Evolutionary conservation across 1,139 yeast species (phyloP).

Genomic region (Pneumocystis jirovecii): DNA sequence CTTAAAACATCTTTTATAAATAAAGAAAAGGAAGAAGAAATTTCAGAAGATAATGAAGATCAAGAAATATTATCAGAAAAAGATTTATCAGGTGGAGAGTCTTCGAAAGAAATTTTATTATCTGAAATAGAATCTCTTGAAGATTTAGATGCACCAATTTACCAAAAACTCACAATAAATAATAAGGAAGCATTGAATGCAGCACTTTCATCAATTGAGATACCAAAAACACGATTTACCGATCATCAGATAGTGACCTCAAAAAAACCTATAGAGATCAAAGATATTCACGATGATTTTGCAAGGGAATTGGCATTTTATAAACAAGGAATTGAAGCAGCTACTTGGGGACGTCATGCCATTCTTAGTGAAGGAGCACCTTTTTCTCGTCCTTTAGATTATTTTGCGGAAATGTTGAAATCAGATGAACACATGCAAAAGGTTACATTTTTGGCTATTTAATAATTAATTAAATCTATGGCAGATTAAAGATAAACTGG

Average conservation of each 20-base stretch:
- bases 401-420: slow-evolving; percentile 97
- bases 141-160: slow-evolving; percentile 80
- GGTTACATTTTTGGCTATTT: slow-evolving; percentile 11
- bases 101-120: slow-evolving; percentile 20
- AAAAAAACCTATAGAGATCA: slow-evolving; percentile 41
- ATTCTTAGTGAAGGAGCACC: slow-evolving; percentile 42
- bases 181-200: slow-evolving; percentile 28
- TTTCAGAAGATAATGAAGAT: slow-evolving; percentile 16
- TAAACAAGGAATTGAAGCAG: slow-evolving; percentile 85
- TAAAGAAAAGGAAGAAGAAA: not conserved
- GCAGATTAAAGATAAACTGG: slow-evolving; percentile 51
- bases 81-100: slow-evolving; percentile 18
- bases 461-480: slow-evolving; percentile 13
- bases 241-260: slow-evolving; percentile 72
- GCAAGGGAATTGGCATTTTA: slow-evolving; percentile 74
- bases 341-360: slow-evolving; percentile 51
- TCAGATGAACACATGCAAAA: slow-evolving; percentile 97
- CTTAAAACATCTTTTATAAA: not conserved
- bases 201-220: slow-evolving; percentile 22
- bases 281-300: slow-evolving; percentile 86
- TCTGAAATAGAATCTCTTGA: slow-evolving; percentile 31
- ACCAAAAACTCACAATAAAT: slow-evolving; percentile 60
- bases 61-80: slow-evolving; percentile 14
- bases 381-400: slow-evolving; percentile 84
- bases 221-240: slow-evolving; percentile 40